phyloP scores from a whole-genome alignment of 495 filamentous ascomycete genomes.

The Penicillium diatomitis region DNA sequence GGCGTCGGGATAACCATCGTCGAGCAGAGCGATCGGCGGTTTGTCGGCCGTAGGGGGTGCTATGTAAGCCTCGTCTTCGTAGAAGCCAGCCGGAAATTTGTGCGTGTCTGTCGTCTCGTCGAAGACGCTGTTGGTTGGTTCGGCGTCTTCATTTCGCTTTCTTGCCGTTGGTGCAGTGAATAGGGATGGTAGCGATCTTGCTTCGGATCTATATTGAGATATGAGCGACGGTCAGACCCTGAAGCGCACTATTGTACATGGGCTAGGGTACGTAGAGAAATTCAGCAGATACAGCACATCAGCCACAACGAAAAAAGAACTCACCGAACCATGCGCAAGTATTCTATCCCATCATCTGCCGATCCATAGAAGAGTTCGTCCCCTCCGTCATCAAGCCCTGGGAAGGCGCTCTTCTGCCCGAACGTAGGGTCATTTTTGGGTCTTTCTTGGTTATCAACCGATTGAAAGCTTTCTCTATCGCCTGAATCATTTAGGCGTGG shows the following conservation, averaged over 20 bases:
- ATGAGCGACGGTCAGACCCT: conserved; percentile 8
- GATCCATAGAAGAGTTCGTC: conserved; percentile 41
- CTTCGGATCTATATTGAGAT: conserved; percentile 52
- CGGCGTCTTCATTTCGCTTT: neutral
- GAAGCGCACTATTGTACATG: conserved; percentile 1
- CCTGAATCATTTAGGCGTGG: conserved; percentile 18
- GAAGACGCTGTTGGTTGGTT: neutral
- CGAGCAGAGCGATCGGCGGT: neutral
- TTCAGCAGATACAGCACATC: conserved; percentile 15
- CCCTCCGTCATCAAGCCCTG: conserved; percentile 55
- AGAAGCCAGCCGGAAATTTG: conserved; percentile 9
- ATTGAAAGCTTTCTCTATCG: conserved; percentile 6
- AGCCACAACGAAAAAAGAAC: conserved; percentile 16
- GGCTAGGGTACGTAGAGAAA: conserved; percentile 4
- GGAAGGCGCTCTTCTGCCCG: conserved; percentile 71
- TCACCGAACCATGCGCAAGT: conserved; percentile 76
- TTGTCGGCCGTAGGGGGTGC: conserved; percentile 7
- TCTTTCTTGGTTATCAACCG: conserved; percentile 18
- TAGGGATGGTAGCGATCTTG: conserved; percentile 57
- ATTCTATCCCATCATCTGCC: conserved; percentile 57
- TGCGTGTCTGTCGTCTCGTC: neutral
- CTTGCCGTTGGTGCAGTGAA: conserved; percentile 39
- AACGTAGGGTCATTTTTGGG: conserved; percentile 55
- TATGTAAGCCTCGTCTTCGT: conserved; percentile 16
- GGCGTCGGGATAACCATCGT: conserved; percentile 32